These are phyloP conservation scores for Wickerhamomyces alni DNA, from an alignment of 805 yeast genomes.

Conservation along the genomic window DNA sequence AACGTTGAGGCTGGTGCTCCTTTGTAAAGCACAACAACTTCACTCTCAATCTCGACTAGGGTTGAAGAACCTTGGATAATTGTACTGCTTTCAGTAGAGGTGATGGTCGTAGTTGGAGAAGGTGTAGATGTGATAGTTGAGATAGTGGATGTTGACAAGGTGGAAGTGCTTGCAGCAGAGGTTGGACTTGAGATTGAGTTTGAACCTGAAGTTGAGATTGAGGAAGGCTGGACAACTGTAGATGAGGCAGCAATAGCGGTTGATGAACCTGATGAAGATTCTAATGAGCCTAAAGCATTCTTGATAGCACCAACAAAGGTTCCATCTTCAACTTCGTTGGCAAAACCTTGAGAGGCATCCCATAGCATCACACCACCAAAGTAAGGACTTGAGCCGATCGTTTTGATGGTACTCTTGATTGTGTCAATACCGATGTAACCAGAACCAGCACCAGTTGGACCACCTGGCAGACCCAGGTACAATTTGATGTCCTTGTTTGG, in stretches of 20 bases:
- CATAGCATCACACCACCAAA: slow-evolving; percentile 90
- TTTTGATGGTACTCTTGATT: slow-evolving; percentile 48
- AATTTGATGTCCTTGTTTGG: slow-evolving; percentile 67
- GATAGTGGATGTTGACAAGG: too few species aligned
- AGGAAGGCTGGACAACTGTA: too few species aligned
- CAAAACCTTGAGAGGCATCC: slow-evolving; percentile 80
- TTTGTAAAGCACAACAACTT: too few species aligned
- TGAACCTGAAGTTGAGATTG: too few species aligned
- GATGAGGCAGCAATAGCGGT: slow-evolving; percentile 1
- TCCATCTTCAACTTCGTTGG: slow-evolving; percentile 37
- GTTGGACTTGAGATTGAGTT: too few species aligned
- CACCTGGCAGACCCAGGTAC: slow-evolving; percentile 72
- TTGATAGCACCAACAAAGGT: slow-evolving; percentile 40
- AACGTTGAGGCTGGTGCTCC: too few species aligned
- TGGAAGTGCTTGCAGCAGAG: too few species aligned
- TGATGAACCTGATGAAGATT: slow-evolving; percentile 6
- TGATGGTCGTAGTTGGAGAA: slow-evolving; percentile 7
- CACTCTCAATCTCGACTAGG: too few species aligned
- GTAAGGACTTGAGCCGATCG: slow-evolving; percentile 61
- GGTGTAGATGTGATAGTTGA: too few species aligned
- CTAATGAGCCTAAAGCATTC: slow-evolving; percentile 28
- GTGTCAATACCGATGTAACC: slow-evolving; percentile 46
- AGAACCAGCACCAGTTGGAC: slow-evolving; percentile 49
- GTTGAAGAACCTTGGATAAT: too few species aligned
- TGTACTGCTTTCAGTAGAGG: too few species aligned